Percentiles rank a stretch among this genome's conserved stretches.
Conservation (phyloP, 345 rosid genomes). For the Trapa bicornis region DNA sequence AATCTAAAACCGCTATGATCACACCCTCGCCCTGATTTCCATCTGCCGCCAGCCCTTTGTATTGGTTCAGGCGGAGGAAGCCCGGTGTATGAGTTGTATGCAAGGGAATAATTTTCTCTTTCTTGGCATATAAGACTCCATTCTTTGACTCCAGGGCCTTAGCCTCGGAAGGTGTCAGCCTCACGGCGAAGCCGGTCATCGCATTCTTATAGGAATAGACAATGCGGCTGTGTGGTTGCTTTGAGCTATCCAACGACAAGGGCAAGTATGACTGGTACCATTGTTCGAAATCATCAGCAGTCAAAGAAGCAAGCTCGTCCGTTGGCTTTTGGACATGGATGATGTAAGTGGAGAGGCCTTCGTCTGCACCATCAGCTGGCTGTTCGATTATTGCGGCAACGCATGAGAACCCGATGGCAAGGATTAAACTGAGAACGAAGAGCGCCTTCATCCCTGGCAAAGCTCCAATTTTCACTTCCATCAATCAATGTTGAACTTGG, state of each 20-base stretch:
- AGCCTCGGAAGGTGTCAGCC: slow-evolving; percentile 13
- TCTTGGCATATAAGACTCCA: slow-evolving; percentile 13
- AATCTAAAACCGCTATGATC: slow-evolving; percentile 28
- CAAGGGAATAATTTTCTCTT: slow-evolving; percentile 5
- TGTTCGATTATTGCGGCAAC: not conserved
- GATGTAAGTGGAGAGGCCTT: slow-evolving; percentile 5
- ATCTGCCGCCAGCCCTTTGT: slow-evolving; percentile 13
- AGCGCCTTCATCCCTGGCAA: not conserved
- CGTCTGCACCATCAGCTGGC: not conserved
- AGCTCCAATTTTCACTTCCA: not conserved
- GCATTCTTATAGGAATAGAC: slow-evolving; percentile 17
- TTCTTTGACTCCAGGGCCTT: slow-evolving; percentile 12
- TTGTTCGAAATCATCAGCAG: slow-evolving; percentile 5
- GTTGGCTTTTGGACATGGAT: slow-evolving; percentile 5
- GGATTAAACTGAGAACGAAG: not conserved
- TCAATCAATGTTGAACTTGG: not conserved
- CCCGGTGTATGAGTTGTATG: slow-evolving; percentile 33
- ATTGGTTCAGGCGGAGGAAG: slow-evolving; percentile 20
- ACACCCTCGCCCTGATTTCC: slow-evolving; percentile 21
- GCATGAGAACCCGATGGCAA: not conserved
- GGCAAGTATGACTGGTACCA: slow-evolving; percentile 13
- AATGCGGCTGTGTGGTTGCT: slow-evolving; percentile 2
- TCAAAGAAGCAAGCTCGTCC: not conserved
- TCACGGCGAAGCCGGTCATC: slow-evolving; percentile 22
- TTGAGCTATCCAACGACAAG: not conserved